These are phyloP conservation scores for Salicornia ramosissima DNA, from an alignment of 148 eudicot species.

Conservation along the genomic window DNA sequence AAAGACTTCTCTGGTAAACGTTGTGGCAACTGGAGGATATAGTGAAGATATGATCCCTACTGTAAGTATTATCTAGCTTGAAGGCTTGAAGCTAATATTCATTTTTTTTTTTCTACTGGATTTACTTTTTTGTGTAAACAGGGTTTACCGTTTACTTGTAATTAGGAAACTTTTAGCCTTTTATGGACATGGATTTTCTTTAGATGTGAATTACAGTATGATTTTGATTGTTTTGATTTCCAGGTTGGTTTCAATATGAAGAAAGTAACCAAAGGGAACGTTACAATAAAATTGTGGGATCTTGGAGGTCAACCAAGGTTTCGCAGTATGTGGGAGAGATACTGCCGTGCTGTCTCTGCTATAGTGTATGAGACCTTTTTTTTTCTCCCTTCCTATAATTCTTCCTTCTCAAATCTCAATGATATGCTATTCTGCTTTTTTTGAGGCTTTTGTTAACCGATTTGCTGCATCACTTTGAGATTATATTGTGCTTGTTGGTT, in stretches of 20 bases:
- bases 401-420: background rate
- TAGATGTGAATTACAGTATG: background rate
- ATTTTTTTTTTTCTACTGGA: background rate
- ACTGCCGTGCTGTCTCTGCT: conserved; percentile 98
- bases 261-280: conserved; percentile 97
- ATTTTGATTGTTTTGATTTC: conserved; percentile 7
- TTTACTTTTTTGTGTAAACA: background rate
- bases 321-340: conserved; percentile 99
- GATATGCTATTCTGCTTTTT: background rate
- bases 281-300: conserved; percentile 98
- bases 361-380: conserved; percentile 65
- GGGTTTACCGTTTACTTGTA: background rate
- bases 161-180: background rate
- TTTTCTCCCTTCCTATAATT: background rate
- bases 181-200: background rate
- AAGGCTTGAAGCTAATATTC: background rate
- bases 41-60: conserved; percentile 99
- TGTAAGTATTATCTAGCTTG: conserved; percentile 39
- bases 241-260: conserved; percentile 98
- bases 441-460: background rate
- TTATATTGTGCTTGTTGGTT: background rate
- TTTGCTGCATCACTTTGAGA: background rate
- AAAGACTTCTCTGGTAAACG: conserved; percentile 95
- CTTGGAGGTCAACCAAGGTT: conserved; percentile 99
- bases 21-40: conserved; percentile 96